phyloP scores from a whole-genome alignment of 192 early-diverging fungal genomes.

The Chytriomyces hyalinus region DNA sequence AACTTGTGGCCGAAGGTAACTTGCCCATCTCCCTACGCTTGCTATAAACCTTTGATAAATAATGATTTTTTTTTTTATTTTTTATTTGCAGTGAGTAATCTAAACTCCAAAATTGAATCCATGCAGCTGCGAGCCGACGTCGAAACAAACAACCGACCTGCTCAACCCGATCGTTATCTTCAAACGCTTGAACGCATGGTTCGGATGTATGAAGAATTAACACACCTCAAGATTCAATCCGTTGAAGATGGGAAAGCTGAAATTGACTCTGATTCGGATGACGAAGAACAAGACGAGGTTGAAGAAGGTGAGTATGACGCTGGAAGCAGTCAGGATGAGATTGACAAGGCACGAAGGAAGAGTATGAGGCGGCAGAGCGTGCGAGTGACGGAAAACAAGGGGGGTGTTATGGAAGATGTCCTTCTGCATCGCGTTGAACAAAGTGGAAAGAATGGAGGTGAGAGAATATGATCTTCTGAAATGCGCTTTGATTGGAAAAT shows the following conservation, averaged over 20 bases:
- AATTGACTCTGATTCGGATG: constrained; percentile 16
- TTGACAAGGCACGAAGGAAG: constrained; percentile 22
- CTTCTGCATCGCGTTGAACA: constrained; percentile 34
- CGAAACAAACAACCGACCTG: constrained; percentile 18
- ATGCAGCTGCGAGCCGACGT: background rate
- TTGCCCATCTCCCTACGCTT: background rate
- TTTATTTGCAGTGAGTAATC: constrained; percentile 9
- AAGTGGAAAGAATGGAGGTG: constrained; percentile 43
- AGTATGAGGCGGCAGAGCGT: constrained; percentile 23
- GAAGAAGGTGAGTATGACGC: background rate
- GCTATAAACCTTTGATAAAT: background rate
- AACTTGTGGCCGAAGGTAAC: constrained; percentile 3
- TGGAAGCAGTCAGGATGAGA: constrained; percentile 15
- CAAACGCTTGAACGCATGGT: constrained; percentile 46
- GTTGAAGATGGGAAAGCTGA: constrained; percentile 38
- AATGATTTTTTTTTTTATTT: background rate
- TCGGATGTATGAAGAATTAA: constrained; percentile 47
- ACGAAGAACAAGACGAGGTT: constrained; percentile 24
- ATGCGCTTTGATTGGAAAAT: background rate
- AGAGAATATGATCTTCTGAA: background rate
- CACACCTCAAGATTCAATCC: constrained; percentile 41
- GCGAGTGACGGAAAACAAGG: background rate
- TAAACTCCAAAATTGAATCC: constrained; percentile 22
- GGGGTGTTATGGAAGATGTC: constrained; percentile 17
- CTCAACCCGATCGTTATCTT: constrained; percentile 39